Conservation (phyloP, 306 rosid genomes). For the Luffa acutangula region DNA sequence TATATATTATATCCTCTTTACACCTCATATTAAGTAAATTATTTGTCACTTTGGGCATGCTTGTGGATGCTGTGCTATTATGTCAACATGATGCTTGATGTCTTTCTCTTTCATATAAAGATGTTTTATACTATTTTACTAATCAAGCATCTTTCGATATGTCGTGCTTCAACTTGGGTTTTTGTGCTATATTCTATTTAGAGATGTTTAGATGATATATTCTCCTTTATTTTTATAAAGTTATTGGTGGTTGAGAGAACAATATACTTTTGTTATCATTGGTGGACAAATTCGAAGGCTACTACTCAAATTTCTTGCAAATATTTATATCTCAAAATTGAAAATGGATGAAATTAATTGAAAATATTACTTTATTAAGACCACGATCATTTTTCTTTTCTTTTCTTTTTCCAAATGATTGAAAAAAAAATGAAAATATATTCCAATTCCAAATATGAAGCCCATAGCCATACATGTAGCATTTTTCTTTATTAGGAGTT, state of each 20-base stretch:
- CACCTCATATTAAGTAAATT: neutral
- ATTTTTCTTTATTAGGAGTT: no score
- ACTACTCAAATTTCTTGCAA: neutral
- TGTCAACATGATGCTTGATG: neutral
- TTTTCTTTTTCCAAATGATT: neutral
- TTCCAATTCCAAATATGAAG: neutral
- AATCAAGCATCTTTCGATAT: neutral
- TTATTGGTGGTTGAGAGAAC: neutral
- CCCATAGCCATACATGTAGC: no score
- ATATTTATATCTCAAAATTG: neutral
- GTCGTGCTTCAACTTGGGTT: neutral
- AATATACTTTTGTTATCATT: neutral
- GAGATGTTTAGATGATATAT: neutral
- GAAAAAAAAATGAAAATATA: neutral
- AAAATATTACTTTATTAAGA: no score
- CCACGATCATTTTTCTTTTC: no score
- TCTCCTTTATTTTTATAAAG: neutral
- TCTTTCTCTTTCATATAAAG: neutral
- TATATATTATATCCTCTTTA: neutral
- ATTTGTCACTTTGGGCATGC: neutral
- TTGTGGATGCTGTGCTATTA: neutral
- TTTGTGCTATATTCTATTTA: neutral
- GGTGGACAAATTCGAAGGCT: neutral
- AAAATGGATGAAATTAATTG: neutral
- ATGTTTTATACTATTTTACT: neutral